Evolutionary conservation across 202 grass and related monocot species (phyloP).

Genomic region (Eragrostis tef): DNA sequence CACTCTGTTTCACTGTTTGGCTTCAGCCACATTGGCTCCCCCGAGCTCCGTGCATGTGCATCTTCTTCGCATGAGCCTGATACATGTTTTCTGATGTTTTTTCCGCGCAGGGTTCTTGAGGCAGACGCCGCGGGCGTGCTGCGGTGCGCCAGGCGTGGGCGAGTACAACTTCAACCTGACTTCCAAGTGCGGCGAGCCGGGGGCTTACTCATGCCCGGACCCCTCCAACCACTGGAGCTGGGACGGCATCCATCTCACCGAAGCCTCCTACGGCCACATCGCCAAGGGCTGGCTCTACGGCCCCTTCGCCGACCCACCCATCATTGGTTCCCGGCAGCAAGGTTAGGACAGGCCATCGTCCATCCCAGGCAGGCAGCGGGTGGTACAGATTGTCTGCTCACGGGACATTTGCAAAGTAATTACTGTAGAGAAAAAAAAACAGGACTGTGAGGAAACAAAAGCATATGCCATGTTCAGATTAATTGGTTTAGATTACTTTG

Average conservation of each 20-base stretch:
- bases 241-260: constrained; percentile 88
- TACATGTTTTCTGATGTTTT: too few relatives aligned
- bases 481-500: constrained; percentile 15
- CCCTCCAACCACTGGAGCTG: constrained; percentile 72
- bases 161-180: constrained; percentile 77
- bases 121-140: constrained; percentile 64
- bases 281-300: constrained; percentile 82
- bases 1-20: too few relatives aligned
- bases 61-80: too few relatives aligned
- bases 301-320: constrained; percentile 71
- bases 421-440: constrained; percentile 23
- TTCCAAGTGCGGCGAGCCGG: constrained; percentile 64
- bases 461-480: constrained; percentile 30
- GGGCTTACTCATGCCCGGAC: constrained; percentile 51
- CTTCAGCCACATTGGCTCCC: background rate
- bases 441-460: background rate
- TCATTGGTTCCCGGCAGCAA: constrained; percentile 40
- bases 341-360: background rate
- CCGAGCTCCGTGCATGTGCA: background rate
- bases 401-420: background rate
- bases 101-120: constrained; percentile 49
- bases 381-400: background rate
- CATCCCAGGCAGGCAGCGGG: too few relatives aligned
- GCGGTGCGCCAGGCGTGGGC: constrained; percentile 57
- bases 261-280: constrained; percentile 69